phyloP scores from a whole-genome alignment of 2,329 filamentous ascomycete genomes.

The Colletotrichum sp. region DNA sequence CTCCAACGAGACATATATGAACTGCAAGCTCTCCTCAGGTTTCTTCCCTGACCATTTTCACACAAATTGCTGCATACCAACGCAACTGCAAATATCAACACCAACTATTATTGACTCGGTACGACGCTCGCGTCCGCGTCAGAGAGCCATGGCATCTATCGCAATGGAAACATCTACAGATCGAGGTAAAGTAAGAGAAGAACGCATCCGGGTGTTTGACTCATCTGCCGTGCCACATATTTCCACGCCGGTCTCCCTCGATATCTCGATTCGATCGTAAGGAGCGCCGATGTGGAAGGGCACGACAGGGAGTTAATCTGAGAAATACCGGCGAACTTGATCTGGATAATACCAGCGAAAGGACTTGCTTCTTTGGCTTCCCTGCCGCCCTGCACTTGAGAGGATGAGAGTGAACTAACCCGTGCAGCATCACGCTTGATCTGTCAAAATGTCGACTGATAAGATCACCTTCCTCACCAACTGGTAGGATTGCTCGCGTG shows the following conservation, averaged over 20 bases:
- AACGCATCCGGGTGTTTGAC: constrained; percentile 52
- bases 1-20: background rate
- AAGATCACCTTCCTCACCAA: constrained; percentile 88
- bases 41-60: too few relatives aligned
- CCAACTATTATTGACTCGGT: background rate
- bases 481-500: constrained; percentile 60
- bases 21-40: background rate
- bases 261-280: constrained; percentile 12
- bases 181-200: constrained; percentile 53
- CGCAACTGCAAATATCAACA: background rate
- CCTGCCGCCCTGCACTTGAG: constrained; percentile 31
- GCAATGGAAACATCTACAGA: constrained; percentile 38
- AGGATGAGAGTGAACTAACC: constrained; percentile 49
- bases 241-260: constrained; percentile 2
- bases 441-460: constrained; percentile 74
- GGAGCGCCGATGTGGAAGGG: background rate
- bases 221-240: constrained; percentile 12
- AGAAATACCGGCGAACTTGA: constrained; percentile 87
- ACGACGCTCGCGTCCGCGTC: constrained; percentile 17
- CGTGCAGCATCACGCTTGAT: constrained; percentile 47
- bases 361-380: constrained; percentile 76
- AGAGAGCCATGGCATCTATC: constrained; percentile 31
- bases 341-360: constrained; percentile 89
- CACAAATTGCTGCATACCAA: background rate
- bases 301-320: constrained; percentile 54